Conservation (phyloP, 164 flowering plant genomes). For the Paratinospora sagittata region DNA sequence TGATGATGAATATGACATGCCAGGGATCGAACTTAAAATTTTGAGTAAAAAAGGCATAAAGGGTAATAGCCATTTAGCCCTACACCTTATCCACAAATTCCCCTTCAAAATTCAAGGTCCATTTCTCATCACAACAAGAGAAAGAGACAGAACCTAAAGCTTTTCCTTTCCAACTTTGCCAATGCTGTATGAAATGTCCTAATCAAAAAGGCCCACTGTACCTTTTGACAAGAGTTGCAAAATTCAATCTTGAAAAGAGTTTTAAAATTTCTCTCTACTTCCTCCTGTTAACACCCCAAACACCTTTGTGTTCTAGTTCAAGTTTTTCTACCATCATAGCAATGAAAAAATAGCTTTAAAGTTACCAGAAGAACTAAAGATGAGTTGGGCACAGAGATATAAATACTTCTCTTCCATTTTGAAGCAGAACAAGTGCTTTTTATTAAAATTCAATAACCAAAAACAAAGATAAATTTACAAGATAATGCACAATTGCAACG, state of each 20-base stretch:
- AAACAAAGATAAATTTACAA: slow-evolving; percentile 7
- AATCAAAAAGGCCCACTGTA: not conserved
- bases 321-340: not conserved
- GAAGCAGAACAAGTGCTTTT: not conserved
- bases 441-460: slow-evolving; percentile 12
- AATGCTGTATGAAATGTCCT: not conserved
- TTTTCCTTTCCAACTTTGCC: not conserved
- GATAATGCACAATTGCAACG: slow-evolving; percentile 17
- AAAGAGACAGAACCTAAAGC: slow-evolving; percentile 1
- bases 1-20: not conserved
- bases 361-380: no score
- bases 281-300: no score
- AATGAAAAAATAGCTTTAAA: no score
- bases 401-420: no score
- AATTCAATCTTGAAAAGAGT: no score
- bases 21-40: not conserved
- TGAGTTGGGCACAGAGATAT: no score
- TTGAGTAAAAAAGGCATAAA: not conserved
- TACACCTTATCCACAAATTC: not conserved
- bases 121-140: not conserved
- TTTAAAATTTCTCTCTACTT: no score
- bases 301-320: not conserved
- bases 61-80: not conserved
- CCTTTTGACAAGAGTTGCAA: not conserved
- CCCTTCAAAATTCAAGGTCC: not conserved